Conservation (phyloP, 768 basidiomycete genomes). For the Tylopilus sp. region DNA sequence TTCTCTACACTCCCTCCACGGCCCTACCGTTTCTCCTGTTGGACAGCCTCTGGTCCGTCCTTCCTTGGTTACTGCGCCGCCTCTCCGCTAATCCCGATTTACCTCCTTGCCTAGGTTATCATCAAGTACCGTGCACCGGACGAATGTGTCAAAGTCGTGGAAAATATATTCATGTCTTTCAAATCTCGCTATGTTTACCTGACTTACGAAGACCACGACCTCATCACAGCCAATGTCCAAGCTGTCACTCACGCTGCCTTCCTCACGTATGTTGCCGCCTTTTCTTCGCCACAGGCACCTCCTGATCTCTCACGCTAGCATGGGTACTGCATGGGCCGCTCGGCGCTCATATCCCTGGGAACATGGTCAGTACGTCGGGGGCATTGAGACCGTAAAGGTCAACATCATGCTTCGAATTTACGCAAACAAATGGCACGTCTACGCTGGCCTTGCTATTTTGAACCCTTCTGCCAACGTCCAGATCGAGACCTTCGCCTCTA, state of each 20-base stretch:
- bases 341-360: constrained; percentile 90
- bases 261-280: constrained; percentile 57
- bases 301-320: constrained; percentile 46
- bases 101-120: constrained; percentile 55
- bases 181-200: constrained; percentile 86
- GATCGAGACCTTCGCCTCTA: constrained; percentile 87
- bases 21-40: constrained; percentile 80
- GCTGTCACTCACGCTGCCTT: constrained; percentile 98
- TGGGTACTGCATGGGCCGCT: constrained; percentile 95
- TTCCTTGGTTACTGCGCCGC: constrained; percentile 1
- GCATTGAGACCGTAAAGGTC: constrained; percentile 95
- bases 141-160: constrained; percentile 72
- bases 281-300: background rate
- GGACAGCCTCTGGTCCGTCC: constrained; percentile 83
- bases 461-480: constrained; percentile 87
- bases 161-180: constrained; percentile 76
- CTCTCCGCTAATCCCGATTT: background rate
- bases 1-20: constrained; percentile 93
- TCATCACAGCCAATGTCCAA: constrained; percentile 96
- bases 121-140: constrained; percentile 82
- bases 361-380: constrained; percentile 89
- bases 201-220: constrained; percentile 95
- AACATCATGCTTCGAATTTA: constrained; percentile 97
- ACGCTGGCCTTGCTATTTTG: constrained; percentile 96
- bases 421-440: constrained; percentile 97